These are phyloP conservation scores for Monosporascus sp. DNA, from an alignment of 2,329 filamentous ascomycete species.

Conservation along the genomic window DNA sequence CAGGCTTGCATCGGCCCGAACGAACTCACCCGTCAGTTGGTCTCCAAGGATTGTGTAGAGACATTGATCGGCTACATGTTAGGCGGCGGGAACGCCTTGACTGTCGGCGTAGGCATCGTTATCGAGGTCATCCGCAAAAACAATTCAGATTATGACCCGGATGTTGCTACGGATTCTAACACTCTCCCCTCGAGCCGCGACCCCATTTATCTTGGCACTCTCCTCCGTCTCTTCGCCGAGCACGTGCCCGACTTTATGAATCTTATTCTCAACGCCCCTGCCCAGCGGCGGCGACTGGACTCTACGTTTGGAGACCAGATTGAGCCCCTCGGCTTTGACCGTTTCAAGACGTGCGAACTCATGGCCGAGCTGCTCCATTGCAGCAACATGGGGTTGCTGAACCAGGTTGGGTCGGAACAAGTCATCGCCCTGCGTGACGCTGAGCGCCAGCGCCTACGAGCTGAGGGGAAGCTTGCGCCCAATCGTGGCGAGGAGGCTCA, in stretches of 20 bases:
- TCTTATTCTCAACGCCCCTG: constrained; percentile 73
- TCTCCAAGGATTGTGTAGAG: constrained; percentile 78
- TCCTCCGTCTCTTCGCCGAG: constrained; percentile 82
- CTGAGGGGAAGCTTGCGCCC: constrained; percentile 66
- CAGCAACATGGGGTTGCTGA: constrained; percentile 96
- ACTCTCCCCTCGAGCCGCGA: constrained; percentile 78
- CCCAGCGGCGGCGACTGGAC: constrained; percentile 67
- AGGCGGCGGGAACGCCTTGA: constrained; percentile 85
- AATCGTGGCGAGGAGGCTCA: constrained; percentile 34
- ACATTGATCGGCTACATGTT: constrained; percentile 90
- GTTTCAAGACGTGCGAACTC: constrained; percentile 97
- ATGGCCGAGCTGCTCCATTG: constrained; percentile 98
- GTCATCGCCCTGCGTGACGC: constrained; percentile 74
- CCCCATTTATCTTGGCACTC: constrained; percentile 89
- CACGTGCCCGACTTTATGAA: constrained; percentile 93
- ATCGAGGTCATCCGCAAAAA: constrained; percentile 99
- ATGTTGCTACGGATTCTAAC: constrained; percentile 76
- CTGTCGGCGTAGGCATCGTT: constrained; percentile 92
- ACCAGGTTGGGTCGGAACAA: constrained; percentile 84
- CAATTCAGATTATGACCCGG: constrained; percentile 97
- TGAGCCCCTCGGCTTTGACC: constrained; percentile 90
- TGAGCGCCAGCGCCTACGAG: constrained; percentile 74
- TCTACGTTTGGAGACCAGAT: constrained; percentile 89
- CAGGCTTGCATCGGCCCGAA: constrained; percentile 99
- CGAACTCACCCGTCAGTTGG: constrained; percentile 88